phyloP scores from a whole-genome alignment of 2,329 filamentous ascomycete species.

The Fusarium succisae region DNA sequence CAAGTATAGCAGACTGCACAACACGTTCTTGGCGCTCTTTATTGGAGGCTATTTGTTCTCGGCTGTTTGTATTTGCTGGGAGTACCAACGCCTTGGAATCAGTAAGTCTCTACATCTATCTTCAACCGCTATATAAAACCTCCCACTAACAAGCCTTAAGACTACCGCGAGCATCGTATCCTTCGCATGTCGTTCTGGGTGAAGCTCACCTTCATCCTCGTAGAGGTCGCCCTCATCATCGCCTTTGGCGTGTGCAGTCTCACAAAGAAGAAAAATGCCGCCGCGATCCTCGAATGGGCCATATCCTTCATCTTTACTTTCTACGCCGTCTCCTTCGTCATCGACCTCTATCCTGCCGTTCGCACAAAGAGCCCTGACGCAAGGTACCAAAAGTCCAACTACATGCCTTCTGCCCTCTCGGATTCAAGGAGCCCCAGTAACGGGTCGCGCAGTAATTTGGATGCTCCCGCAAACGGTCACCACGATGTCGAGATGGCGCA shows the following conservation, averaged over 20 bases:
- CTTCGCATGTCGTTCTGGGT: conserved; percentile 85
- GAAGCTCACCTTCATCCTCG: conserved; percentile 84
- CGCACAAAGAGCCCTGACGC: conserved; percentile 58
- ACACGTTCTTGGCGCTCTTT: conserved; percentile 83
- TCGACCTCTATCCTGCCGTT: conserved; percentile 86
- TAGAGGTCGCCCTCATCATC: conserved; percentile 78
- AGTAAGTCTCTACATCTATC: conserved; percentile 54
- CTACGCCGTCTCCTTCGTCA: conserved; percentile 85
- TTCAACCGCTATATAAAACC: neutral
- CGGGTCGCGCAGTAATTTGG: conserved; percentile 20
- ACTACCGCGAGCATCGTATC: conserved; percentile 78
- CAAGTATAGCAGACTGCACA: conserved; percentile 73
- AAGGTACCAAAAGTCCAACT: conserved; percentile 44
- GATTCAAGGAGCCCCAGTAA: conserved; percentile 26
- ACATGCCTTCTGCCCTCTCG: conserved; percentile 23
- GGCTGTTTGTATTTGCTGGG: conserved; percentile 88
- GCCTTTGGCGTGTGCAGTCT: conserved; percentile 72
- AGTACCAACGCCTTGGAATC: conserved; percentile 86
- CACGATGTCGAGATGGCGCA: conserved; percentile 34
- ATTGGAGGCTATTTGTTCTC: conserved; percentile 86
- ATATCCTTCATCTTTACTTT: conserved; percentile 87
- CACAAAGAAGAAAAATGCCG: conserved; percentile 65
- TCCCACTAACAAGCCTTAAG: conserved; percentile 44
- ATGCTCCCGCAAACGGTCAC: neutral
- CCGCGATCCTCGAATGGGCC: conserved; percentile 81